A percentile compares a stretch with the other conserved stretches of the same genome.
phyloP scores from a whole-genome alignment of 2,329 filamentous ascomycete genomes.

The Xylaria sp. region DNA sequence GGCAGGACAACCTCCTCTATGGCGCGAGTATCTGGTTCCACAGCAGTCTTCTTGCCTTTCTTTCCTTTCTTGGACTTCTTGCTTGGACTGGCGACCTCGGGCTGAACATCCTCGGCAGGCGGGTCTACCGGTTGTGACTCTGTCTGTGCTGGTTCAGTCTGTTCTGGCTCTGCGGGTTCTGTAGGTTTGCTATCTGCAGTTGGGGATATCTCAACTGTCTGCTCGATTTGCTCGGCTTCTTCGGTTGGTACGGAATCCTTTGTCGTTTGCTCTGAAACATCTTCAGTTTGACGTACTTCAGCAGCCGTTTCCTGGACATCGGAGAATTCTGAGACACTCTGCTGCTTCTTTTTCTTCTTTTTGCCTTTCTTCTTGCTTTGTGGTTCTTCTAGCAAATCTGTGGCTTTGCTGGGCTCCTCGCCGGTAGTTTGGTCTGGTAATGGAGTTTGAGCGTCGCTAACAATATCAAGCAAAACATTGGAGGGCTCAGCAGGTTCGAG shows the following conservation, averaged over 20 bases:
- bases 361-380: constrained; percentile 49
- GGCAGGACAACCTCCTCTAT: constrained; percentile 5
- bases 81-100: constrained; percentile 35
- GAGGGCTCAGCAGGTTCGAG: constrained; percentile 34
- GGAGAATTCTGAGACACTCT: constrained; percentile 31
- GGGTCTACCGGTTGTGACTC: constrained; percentile 16
- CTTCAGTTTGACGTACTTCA: not conserved
- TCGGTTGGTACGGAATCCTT: constrained; percentile 24
- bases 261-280: constrained; percentile 29
- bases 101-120: constrained; percentile 22
- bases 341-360: constrained; percentile 47
- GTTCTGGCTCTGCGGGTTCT: constrained; percentile 19
- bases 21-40: constrained; percentile 15
- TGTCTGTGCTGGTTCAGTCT: constrained; percentile 14
- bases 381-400: constrained; percentile 45
- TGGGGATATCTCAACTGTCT: constrained; percentile 1
- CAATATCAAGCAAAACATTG: constrained; percentile 9
- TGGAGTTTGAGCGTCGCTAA: constrained; percentile 2
- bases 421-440: constrained; percentile 24
- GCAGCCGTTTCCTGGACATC: constrained; percentile 13
- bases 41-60: constrained; percentile 34
- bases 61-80: constrained; percentile 44
- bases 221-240: not conserved
- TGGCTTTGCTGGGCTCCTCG: constrained; percentile 39
- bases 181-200: constrained; percentile 22